Evolutionary conservation across 1,284 basidiomycete species (phyloP), one percentile per base, ranked within the genome.

Genomic region (Leccinum proliferum): DNA sequence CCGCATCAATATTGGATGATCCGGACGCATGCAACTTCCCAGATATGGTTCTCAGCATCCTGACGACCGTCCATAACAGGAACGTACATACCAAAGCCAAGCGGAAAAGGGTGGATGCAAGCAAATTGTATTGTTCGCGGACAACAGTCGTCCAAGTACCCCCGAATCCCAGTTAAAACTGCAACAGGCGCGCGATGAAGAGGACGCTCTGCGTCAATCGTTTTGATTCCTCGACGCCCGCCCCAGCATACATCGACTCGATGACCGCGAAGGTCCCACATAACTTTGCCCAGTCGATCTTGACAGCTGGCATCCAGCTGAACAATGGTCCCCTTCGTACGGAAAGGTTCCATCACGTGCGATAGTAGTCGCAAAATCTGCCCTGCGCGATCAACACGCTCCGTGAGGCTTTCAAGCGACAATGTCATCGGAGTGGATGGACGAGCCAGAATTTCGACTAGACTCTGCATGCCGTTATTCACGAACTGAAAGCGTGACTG

Each of bases 341-440:
- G 79, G 57, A 88, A 80, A 8, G 87, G 88, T 59, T 86, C 83
- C 37, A 87, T 83, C 39, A 90, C 83, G 61, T 85, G 84, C 5
- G 84, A 83, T 7, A 92, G 77, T 21, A 90, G 80, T 29, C 89
- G 86, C 14, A 93, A 76, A 15, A 90, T 78, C 68, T 92, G 87
- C 18, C 88, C 86, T 4, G 83, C 81, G 59, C 82, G 82, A 58
- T 78, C 75, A n/a, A 87, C 75, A 48, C 81, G 77, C 52, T 76
- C 68, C 5, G 75, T 69, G 9, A 77, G 67, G 37, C 72, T 70
- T 25, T 76, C 75, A 0, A 70, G 67, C 10, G 70, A 67, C 3
- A 67, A 55, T n/a, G 15, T n/a, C 52, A 29, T 55, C 8, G 69
- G 66, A n/a, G 71, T 65, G 25, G 69, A 68, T 2, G 78, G 68